Base-by-base conservation (phyloP, 495 filamentous ascomycete species). In the Cercophora scortea region DNA sequence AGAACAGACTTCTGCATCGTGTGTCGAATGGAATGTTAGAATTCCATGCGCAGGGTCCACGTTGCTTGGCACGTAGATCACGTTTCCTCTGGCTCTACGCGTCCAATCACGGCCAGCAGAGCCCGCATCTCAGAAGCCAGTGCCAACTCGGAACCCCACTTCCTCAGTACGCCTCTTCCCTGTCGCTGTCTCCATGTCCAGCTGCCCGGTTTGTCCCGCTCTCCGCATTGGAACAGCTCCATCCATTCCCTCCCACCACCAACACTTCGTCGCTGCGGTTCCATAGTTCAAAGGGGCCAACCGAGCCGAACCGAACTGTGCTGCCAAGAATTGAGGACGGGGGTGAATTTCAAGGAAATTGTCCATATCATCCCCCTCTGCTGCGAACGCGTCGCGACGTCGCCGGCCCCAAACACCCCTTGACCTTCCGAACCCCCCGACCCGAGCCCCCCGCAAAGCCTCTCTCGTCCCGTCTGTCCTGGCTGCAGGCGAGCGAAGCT, bases 31-130 rank as follows among this genome's bases (percentile, higher is more conserved):
- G n/a, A 40, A 40, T 11, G 38, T 40, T 40, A 15, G 11, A 11
- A 11, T 40, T 15, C 38, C 12, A 49, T 51, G 41, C 47, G 47
- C 53, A 49, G 25, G 19, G 16, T 45, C 52, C 46, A 50, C 47
- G 46, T 54, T 54, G 46, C 52, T 54, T 54, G 52, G 52, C 25
- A 25, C 52, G 52, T 13, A 45, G 41, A 54, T 55, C 53, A 42
- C 18, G 18, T 32, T 45, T 35, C 15, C 19, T 32, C 32, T 8
- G n/a, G 17, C 8, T 34, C 12, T 8, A 4, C n/a, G 18, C 15
- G 15, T 18, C 52, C 47, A 55, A 55, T 55, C 41, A 51, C 13
- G 19, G 18, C 25, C 11, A 17, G 11, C 48, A 4, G 4, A 11
- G 32, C 48, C 18, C 48, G 49, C 41, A 51, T 43, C 41, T 43